These are phyloP conservation scores for Oleoguttula mirabilis DNA, from an alignment of 495 filamentous ascomycete species.

Conservation along the genomic window DNA sequence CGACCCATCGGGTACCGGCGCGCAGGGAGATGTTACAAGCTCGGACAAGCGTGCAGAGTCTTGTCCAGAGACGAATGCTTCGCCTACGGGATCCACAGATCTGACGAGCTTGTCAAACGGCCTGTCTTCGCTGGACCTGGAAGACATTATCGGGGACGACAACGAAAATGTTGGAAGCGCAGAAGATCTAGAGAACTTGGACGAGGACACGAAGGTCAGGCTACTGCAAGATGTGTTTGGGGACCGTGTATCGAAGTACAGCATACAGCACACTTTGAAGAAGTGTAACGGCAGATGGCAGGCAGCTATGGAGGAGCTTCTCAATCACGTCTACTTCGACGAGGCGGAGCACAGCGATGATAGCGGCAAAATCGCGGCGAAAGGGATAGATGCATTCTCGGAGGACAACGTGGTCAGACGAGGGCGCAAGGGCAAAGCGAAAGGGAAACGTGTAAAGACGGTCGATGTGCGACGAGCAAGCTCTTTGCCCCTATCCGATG, in stretches of 20 bases:
- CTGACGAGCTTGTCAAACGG: slow-evolving; percentile 32
- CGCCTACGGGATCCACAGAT: slow-evolving; percentile 36
- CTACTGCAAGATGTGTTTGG: slow-evolving; percentile 60
- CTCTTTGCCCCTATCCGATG: neutral
- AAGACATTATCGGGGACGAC: slow-evolving; percentile 22
- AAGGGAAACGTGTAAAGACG: slow-evolving; percentile 18
- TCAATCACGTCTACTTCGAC: slow-evolving; percentile 62
- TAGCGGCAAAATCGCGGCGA: slow-evolving; percentile 34
- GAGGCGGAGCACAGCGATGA: slow-evolving; percentile 34
- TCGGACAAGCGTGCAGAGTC: slow-evolving; percentile 10
- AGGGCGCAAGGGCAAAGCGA: slow-evolving; percentile 37
- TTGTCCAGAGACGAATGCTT: slow-evolving; percentile 5
- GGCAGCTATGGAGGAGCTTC: slow-evolving; percentile 67
- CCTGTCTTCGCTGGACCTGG: slow-evolving; percentile 20
- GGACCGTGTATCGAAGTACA: slow-evolving; percentile 42
- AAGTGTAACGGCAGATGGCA: slow-evolving; percentile 50
- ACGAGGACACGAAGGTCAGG: slow-evolving; percentile 38
- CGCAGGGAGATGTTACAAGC: slow-evolving; percentile 19
- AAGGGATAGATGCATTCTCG: slow-evolving; percentile 71
- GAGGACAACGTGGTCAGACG: slow-evolving; percentile 33
- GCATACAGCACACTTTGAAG: slow-evolving; percentile 51
- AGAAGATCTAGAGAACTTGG: slow-evolving; percentile 27
- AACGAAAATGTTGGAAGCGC: slow-evolving; percentile 10
- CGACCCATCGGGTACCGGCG: slow-evolving; percentile 61
- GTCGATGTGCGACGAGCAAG: slow-evolving; percentile 9